These are phyloP conservation scores for Yamadazyma dendronema DNA, from an alignment of 1,139 yeast species.

Conservation along the genomic window DNA sequence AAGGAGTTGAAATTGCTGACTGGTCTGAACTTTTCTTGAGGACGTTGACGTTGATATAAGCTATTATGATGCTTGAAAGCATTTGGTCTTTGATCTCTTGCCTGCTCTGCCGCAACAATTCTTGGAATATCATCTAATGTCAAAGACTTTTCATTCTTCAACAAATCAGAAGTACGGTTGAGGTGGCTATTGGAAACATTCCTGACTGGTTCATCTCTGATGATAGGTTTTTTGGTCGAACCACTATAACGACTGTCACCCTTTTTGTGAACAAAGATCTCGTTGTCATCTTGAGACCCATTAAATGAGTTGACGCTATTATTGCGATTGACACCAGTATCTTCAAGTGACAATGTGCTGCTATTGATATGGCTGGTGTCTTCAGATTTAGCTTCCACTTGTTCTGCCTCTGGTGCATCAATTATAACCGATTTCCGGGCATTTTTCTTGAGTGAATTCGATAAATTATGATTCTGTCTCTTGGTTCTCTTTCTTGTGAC, in stretches of 20 bases:
- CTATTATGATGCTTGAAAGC: slow-evolving; percentile 71
- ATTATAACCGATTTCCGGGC: slow-evolving; percentile 45
- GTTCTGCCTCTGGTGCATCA: slow-evolving; percentile 57
- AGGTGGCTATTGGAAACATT: slow-evolving; percentile 31
- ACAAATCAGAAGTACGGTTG: slow-evolving; percentile 61
- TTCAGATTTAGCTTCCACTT: slow-evolving; percentile 18
- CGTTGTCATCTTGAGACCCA: slow-evolving; percentile 27
- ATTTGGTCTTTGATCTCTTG: slow-evolving; percentile 86
- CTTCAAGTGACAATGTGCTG: slow-evolving; percentile 5
- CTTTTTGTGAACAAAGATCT: slow-evolving; percentile 30
- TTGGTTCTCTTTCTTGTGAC: slow-evolving; percentile 75
- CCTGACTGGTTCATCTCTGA: slow-evolving; percentile 44
- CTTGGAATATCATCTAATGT: slow-evolving; percentile 96
- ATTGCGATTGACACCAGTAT: slow-evolving; percentile 17
- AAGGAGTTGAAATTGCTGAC: slow-evolving; percentile 5
- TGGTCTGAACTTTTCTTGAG: slow-evolving; percentile 16
- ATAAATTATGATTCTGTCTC: slow-evolving; percentile 65
- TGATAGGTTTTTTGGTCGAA: slow-evolving; percentile 32
- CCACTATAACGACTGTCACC: slow-evolving; percentile 1
- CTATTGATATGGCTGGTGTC: slow-evolving; percentile 4
- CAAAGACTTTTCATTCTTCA: slow-evolving; percentile 79
- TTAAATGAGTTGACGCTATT: slow-evolving; percentile 19
- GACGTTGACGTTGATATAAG: slow-evolving; percentile 41
- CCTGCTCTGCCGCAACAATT: slow-evolving; percentile 96
- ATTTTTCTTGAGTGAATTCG: slow-evolving; percentile 52